Evolutionary conservation across 2,329 filamentous ascomycete species (phyloP).

Genomic region (Ophiostoma ulmi): DNA sequence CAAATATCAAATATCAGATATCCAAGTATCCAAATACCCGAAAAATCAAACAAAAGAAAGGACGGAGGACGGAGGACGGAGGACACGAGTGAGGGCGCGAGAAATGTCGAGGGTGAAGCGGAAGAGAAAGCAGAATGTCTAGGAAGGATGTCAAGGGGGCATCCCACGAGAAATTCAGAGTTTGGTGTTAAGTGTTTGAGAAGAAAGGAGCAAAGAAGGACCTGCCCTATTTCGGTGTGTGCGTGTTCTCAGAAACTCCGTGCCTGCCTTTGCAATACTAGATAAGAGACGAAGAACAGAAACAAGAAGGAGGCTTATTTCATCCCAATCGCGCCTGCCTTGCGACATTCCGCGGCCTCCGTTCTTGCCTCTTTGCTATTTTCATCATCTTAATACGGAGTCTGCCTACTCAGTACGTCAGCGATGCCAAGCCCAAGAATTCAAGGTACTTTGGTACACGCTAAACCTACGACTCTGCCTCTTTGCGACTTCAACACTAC

Average conservation of each 20-base stretch:
- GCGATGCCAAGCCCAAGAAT: neutral
- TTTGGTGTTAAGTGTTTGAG: neutral
- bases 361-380: neutral
- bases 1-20: neutral
- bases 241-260: neutral
- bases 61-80: neutral
- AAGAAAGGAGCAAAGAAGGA: neutral
- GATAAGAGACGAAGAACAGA: neutral
- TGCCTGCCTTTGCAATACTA: neutral
- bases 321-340: constrained; percentile 3
- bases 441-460: neutral
- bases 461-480: neutral
- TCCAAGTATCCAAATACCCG: neutral
- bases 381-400: neutral
- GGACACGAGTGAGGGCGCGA: neutral
- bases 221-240: constrained; percentile 6
- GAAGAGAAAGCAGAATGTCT: neutral
- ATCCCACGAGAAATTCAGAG: neutral
- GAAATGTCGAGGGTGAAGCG: neutral
- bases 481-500: neutral
- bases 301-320: constrained; percentile 7
- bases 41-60: neutral
- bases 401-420: constrained; percentile 4
- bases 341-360: constrained; percentile 14
- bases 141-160: neutral